Evolutionary conservation across 306 rosid genomes (phyloP), one percentile per base, ranked within the genome.

Genomic region (Sindora glabra): DNA sequence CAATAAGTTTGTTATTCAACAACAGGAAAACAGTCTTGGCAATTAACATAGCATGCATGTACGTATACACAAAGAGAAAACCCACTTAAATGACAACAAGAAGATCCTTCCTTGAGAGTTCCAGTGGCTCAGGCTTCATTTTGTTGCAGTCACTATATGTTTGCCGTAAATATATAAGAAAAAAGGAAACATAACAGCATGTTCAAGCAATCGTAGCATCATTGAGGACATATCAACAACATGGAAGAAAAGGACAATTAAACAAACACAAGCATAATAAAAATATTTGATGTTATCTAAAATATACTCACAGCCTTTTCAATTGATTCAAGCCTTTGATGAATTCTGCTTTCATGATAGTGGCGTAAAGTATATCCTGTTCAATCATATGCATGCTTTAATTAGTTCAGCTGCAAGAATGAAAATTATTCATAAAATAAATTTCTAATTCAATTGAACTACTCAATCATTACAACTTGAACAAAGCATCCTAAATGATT

Each of bases 281-380:
- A 27, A 8, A 13, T 17, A 54, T 12, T 21, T 11, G 30, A 5
- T 33, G 1, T 29, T 41, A 44, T 33, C 42, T 26, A 60, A 5
- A 18, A 46, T 18, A 21, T 47, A 41, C 72, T 81, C 64, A 92
- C 99, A 64, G 76, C 85, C 46, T 70, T 56, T 74, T 92, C 99
- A 30, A 92, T 92, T 14, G 99, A 86, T 71, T 78, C 81, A 27
- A 92, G 96, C 80, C 99, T 82, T 70, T 72, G 78, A 58, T 89
- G 86, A 63, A 92, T 89, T 76, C 48, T 83, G 16, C 59, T 25
- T 0, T 89, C 86, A 71, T 86, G 99, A 1, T 75, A 39, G 66
- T 86, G 90, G 5, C 99, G 99, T 70, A 92, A 45, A 11, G 85
- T 59, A 73, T 89, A 92, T 10, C 99, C 96, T 89, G 79, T 61